Percentiles rank a stretch among this genome's conserved stretches.
phyloP scores from a whole-genome alignment of 75 land plant genomes.

The Selaginella tamariscina region DNA sequence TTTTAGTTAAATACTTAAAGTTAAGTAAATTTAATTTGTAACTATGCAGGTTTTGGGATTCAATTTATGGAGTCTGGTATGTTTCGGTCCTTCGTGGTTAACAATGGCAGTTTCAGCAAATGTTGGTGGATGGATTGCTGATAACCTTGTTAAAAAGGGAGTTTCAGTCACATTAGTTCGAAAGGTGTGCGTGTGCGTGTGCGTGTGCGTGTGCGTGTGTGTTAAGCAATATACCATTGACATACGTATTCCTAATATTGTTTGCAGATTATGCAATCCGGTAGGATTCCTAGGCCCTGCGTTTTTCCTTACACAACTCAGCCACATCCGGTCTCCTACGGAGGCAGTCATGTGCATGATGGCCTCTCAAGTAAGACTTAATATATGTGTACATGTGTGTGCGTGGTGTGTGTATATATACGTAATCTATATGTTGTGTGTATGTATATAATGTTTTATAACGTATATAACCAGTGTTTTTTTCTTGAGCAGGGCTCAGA shows the following conservation, averaged over 20 bases:
- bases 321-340: slow-evolving; percentile 64
- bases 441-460: background rate
- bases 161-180: slow-evolving; percentile 74
- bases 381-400: too few species aligned
- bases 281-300: slow-evolving; percentile 97
- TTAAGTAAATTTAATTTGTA: background rate
- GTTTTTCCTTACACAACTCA: slow-evolving; percentile 93
- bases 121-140: slow-evolving; percentile 96
- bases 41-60: slow-evolving; percentile 71
- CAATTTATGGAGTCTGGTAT: slow-evolving; percentile 91
- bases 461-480: background rate
- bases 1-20: background rate
- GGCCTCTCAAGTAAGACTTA: slow-evolving; percentile 66
- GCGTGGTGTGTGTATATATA: too few species aligned
- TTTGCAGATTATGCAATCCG: slow-evolving; percentile 80
- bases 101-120: slow-evolving; percentile 92
- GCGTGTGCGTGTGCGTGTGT: too few species aligned
- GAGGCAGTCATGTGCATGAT: slow-evolving; percentile 93
- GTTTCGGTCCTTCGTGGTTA: slow-evolving; percentile 79
- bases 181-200: slow-evolving; percentile 45
- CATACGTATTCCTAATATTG: background rate
- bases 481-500: slow-evolving; percentile 84
- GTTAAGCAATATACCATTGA: background rate
- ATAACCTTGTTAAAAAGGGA: slow-evolving; percentile 75
- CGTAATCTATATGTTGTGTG: too few species aligned